phyloP scores from a whole-genome alignment of 495 filamentous ascomycete species.

The Podospora sp. region DNA sequence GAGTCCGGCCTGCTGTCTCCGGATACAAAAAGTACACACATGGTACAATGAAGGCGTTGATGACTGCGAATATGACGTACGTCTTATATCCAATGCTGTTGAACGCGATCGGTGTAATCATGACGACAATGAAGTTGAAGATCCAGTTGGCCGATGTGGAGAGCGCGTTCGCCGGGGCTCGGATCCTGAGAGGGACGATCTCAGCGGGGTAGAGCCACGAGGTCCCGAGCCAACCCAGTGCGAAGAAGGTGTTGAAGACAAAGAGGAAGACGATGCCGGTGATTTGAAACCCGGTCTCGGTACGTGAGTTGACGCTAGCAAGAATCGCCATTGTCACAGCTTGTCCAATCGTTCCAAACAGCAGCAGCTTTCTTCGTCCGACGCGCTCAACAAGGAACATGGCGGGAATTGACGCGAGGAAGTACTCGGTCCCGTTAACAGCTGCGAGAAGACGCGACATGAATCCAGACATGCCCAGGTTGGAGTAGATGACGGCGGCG shows the following conservation, averaged over 20 bases:
- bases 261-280: not conserved
- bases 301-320: conserved; percentile 47
- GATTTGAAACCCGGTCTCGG: conserved; percentile 39
- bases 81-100: conserved; percentile 67
- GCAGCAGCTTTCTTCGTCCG: conserved; percentile 71
- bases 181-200: conserved; percentile 65
- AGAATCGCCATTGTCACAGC: conserved; percentile 69
- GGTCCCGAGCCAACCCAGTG: not conserved
- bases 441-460: conserved; percentile 70
- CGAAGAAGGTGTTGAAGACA: not conserved
- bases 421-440: conserved; percentile 74
- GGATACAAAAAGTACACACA: conserved; percentile 76
- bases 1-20: conserved; percentile 70
- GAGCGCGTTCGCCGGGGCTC: conserved; percentile 73
- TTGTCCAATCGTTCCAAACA: conserved; percentile 73
- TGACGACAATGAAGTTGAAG: conserved; percentile 66
- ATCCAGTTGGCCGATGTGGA: conserved; percentile 68
- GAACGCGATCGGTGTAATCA: conserved; percentile 73
- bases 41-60: conserved; percentile 72
- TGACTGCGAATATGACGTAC: conserved; percentile 79
- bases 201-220: not conserved
- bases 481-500: conserved; percentile 65
- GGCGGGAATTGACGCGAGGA: conserved; percentile 69
- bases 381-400: conserved; percentile 64
- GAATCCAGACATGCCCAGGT: conserved; percentile 51